Base-by-base conservation (phyloP, 2,329 filamentous ascomycete genomes). In the Tolypocladium guangdongense region DNA sequence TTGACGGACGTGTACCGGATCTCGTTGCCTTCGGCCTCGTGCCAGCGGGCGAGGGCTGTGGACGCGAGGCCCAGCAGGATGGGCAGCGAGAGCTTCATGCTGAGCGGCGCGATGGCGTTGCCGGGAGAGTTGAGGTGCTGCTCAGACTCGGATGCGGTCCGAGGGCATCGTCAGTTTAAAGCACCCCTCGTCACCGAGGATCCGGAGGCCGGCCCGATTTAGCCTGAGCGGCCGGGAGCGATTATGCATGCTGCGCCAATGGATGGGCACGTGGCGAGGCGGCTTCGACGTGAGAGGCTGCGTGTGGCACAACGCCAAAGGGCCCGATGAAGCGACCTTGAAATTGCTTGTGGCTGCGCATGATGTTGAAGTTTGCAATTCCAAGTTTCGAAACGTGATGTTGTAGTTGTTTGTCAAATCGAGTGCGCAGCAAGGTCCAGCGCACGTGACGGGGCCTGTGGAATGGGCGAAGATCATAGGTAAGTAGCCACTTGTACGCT, bases 1-100 rank as follows among this genome's bases (percentile, higher is more conserved):
- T 73, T 69, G 0, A 87, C 73, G 0, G 82, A 78, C 0, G 76
- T 78, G 63, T 84, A 86, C 54, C 78, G 77, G 63, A 84, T 75
- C 53, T 78, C 73, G 39, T 65, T 66, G 36, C 59, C 62, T 53
- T 65, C 60, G 32, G 65, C 64, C 30, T 64, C 62, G 27, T 63
- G 55, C 68, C 68, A 70, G 43, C 16, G 24, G 27, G 57, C 67
- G 16, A 65, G 55, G 35, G 58, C 62, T 33, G 54, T 52, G 6
- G 66, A 62, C 22, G 63, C 55, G 11, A 71, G 51, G 12, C 64
- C 60, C 52, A 70, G 53, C 37, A 65, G 50, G n/a, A 62, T 50
- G 10, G 66, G 62, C 49, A 70, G 47, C 12, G 64, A 58, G 22
- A 60, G 52, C 62, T 68, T 71, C 68, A 72, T 72, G 43, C 32